phyloP scores from a whole-genome alignment of 495 filamentous ascomycete genomes.

The Neurospora tetrasperma region DNA sequence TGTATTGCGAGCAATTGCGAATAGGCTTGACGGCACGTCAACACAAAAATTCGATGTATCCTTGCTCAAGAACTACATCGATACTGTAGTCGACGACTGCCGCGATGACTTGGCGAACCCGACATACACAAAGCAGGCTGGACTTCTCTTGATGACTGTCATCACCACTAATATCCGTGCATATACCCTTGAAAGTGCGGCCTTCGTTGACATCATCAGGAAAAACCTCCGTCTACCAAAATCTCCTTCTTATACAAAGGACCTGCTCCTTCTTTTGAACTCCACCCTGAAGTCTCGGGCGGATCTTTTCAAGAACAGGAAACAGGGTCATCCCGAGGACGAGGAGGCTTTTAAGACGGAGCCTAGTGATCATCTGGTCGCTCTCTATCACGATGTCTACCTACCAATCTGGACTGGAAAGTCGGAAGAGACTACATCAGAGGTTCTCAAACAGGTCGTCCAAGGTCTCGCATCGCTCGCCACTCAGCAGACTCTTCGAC shows the following conservation, averaged over 20 bases:
- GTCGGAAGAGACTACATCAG: conserved; percentile 12
- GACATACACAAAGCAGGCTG: conserved; percentile 35
- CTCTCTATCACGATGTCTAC: conserved; percentile 31
- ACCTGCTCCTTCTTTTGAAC: conserved; percentile 33
- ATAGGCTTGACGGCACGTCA: conserved; percentile 24
- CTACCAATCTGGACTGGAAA: conserved; percentile 28
- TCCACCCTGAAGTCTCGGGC: conserved; percentile 28
- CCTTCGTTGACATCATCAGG: conserved; percentile 26
- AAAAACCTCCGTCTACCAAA: conserved; percentile 31
- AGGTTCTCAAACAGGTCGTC: conserved; percentile 28
- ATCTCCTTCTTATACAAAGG: conserved; percentile 29
- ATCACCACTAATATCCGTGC: conserved; percentile 22
- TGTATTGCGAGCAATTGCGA: conserved; percentile 34
- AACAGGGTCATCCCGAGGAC: conserved; percentile 15
- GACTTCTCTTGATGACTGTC: conserved; percentile 35
- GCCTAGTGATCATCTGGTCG: conserved; percentile 4
- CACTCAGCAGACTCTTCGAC: conserved; percentile 18
- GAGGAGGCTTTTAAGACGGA: conserved; percentile 16
- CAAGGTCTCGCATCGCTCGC: conserved; percentile 30
- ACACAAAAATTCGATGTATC: conserved; percentile 24
- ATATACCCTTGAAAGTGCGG: conserved; percentile 24
- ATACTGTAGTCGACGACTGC: conserved; percentile 31
- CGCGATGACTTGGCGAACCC: conserved; percentile 34
- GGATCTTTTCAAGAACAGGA: conserved; percentile 18
- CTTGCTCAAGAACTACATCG: conserved; percentile 26